These are phyloP conservation scores for Rhizopogon vulgaris DNA, from an alignment of 768 basidiomycete species.

Conservation along the genomic window DNA sequence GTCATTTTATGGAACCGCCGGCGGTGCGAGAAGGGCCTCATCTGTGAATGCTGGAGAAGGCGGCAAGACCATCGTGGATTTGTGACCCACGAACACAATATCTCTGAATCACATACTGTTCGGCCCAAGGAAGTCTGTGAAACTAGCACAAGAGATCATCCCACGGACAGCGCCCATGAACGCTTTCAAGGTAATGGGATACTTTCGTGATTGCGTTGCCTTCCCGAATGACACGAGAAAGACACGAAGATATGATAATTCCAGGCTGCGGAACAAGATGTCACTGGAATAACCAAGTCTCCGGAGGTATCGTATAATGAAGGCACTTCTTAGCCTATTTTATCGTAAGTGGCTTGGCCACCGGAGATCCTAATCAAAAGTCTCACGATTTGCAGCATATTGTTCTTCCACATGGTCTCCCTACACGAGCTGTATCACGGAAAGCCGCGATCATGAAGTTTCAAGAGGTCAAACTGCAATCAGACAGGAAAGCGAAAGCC, in stretches of 20 bases:
- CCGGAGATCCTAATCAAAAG: slow-evolving; percentile 5
- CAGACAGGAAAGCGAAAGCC: neutral
- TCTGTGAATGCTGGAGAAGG: neutral
- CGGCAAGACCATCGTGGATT: neutral
- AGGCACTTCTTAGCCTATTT: slow-evolving; percentile 2
- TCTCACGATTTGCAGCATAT: slow-evolving; percentile 6
- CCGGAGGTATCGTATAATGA: neutral
- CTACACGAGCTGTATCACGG: neutral
- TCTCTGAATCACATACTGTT: too few species aligned
- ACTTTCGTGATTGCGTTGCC: neutral
- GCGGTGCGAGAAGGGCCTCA: neutral
- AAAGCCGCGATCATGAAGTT: neutral
- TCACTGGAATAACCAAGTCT: neutral
- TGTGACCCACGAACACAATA: too few species aligned
- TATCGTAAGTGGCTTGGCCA: neutral
- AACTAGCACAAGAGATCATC: slow-evolving; percentile 1
- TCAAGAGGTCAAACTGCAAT: neutral
- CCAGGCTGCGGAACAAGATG: neutral
- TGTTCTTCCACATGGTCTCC: slow-evolving; percentile 1
- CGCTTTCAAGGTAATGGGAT: neutral
- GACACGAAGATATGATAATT: neutral
- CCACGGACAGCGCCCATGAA: neutral
- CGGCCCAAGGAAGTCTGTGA: too few species aligned
- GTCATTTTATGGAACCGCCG: neutral
- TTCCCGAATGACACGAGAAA: neutral